Percentiles rank a stretch among this genome's conserved stretches.
These are phyloP conservation scores for Rosellinia necatrix DNA, from an alignment of 2,329 filamentous ascomycete species.

Conservation along the genomic window DNA sequence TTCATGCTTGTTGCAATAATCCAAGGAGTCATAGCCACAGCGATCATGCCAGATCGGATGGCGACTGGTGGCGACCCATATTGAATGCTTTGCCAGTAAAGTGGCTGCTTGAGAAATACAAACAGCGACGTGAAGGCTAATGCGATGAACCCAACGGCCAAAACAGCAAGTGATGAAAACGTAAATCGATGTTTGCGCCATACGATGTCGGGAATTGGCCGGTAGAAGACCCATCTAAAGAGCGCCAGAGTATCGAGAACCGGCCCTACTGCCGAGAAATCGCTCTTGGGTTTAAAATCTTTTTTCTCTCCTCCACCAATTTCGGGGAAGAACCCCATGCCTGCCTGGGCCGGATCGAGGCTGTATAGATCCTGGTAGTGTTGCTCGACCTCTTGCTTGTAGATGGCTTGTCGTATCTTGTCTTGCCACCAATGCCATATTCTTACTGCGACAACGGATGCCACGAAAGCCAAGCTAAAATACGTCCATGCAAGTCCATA, in stretches of 20 bases:
- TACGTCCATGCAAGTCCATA: slow-evolving; percentile 89
- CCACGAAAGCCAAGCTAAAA: slow-evolving; percentile 76
- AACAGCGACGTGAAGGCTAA: slow-evolving; percentile 77
- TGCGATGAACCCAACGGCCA: slow-evolving; percentile 69
- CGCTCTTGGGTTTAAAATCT: slow-evolving; percentile 67
- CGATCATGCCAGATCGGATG: slow-evolving; percentile 87
- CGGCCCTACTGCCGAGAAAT: slow-evolving; percentile 73
- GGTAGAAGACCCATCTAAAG: slow-evolving; percentile 87
- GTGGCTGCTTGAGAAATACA: slow-evolving; percentile 82
- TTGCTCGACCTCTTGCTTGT: slow-evolving; percentile 79
- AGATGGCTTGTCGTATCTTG: slow-evolving; percentile 86
- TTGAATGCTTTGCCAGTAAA: slow-evolving; percentile 86
- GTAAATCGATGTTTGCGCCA: slow-evolving; percentile 71
- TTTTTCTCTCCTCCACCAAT: slow-evolving; percentile 61
- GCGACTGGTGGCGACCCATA: slow-evolving; percentile 89
- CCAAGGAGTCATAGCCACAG: slow-evolving; percentile 90
- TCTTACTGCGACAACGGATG: slow-evolving; percentile 69
- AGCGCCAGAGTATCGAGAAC: slow-evolving; percentile 82
- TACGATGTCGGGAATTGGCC: slow-evolving; percentile 76
- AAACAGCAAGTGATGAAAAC: slow-evolving; percentile 78
- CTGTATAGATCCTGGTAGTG: slow-evolving; percentile 61
- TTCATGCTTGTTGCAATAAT: slow-evolving; percentile 90
- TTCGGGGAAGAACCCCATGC: slow-evolving; percentile 77
- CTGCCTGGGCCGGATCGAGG: slow-evolving; percentile 55
- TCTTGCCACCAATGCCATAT: slow-evolving; percentile 92